Conservation (phyloP, 148 eudicot genomes). For the Spergularia marina region DNA sequence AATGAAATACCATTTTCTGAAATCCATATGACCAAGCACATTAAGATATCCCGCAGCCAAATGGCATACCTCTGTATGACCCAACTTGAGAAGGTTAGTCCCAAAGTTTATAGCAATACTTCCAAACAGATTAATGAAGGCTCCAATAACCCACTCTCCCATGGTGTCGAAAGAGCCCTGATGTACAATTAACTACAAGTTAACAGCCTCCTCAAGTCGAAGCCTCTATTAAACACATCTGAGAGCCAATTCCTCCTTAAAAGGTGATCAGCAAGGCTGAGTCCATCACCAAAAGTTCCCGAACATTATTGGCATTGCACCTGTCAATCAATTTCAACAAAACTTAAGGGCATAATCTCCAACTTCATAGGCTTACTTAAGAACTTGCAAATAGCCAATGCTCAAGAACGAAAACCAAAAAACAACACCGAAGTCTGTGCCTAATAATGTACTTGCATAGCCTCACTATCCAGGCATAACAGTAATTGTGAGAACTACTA, state of each 20-base stretch:
- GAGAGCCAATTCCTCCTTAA: constrained; percentile 20
- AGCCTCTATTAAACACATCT: neutral
- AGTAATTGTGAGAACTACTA: neutral
- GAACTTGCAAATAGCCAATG: neutral
- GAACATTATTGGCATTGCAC: constrained; percentile 15
- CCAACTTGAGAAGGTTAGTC: constrained; percentile 93
- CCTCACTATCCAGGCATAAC: neutral
- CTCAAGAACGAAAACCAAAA: neutral
- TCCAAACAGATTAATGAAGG: constrained; percentile 87
- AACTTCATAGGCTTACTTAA: neutral
- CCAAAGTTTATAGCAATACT: constrained; percentile 97
- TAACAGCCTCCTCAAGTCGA: constrained; percentile 13
- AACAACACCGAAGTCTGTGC: neutral
- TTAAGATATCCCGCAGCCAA: neutral
- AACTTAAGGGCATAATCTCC: constrained; percentile 6
- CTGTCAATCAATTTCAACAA: constrained; percentile 18
- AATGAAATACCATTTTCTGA: neutral
- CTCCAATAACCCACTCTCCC: constrained; percentile 99
- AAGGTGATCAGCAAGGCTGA: constrained; percentile 18
- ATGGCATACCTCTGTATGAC: constrained; percentile 81
- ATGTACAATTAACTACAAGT: neutral
- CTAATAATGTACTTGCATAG: neutral
- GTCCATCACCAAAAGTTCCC: constrained; percentile 25
- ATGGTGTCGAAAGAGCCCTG: constrained; percentile 38
- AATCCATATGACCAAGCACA: neutral